Conservation (phyloP, 2,329 filamentous ascomycete genomes). For the Diaporthe nobilis region DNA sequence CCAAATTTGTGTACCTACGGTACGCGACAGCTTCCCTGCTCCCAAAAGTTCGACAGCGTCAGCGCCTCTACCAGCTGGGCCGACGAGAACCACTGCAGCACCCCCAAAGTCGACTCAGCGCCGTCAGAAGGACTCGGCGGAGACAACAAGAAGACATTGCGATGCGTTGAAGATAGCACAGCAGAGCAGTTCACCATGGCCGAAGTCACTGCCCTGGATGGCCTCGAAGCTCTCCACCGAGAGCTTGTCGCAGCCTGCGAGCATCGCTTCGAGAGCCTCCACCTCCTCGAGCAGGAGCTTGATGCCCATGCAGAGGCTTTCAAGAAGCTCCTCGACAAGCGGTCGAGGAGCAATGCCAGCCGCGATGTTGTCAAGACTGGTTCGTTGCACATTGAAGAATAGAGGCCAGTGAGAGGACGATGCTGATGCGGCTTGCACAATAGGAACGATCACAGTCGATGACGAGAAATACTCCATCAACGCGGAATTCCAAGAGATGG, state of each 20-base stretch:
- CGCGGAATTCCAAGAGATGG: slow-evolving; percentile 86
- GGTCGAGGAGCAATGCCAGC: slow-evolving; percentile 80
- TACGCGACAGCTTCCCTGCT: slow-evolving; percentile 37
- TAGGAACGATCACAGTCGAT: slow-evolving; percentile 82
- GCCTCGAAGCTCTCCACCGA: slow-evolving; percentile 86
- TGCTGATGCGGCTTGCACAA: slow-evolving; percentile 38
- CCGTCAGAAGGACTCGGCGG: neutral
- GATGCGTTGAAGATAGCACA: slow-evolving; percentile 36
- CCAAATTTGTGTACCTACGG: slow-evolving; percentile 40
- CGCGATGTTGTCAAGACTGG: slow-evolving; percentile 79
- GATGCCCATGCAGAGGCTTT: slow-evolving; percentile 77
- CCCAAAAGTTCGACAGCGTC: slow-evolving; percentile 33
- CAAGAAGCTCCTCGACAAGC: slow-evolving; percentile 80
- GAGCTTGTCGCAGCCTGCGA: slow-evolving; percentile 85
- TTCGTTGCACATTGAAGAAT: slow-evolving; percentile 50
- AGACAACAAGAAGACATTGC: slow-evolving; percentile 20
- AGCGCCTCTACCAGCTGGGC: slow-evolving; percentile 13
- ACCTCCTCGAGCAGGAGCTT: slow-evolving; percentile 79
- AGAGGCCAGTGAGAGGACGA: slow-evolving; percentile 40
- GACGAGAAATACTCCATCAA: slow-evolving; percentile 86
- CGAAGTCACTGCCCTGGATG: slow-evolving; percentile 79
- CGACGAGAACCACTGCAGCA: slow-evolving; percentile 36
- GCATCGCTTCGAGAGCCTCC: slow-evolving; percentile 71
- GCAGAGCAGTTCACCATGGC: slow-evolving; percentile 69
- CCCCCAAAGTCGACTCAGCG: slow-evolving; percentile 25